These are phyloP conservation scores for Chrysanthemum lavandulifolium DNA, from an alignment of 129 eudicot genomes.

Conservation along the genomic window DNA sequence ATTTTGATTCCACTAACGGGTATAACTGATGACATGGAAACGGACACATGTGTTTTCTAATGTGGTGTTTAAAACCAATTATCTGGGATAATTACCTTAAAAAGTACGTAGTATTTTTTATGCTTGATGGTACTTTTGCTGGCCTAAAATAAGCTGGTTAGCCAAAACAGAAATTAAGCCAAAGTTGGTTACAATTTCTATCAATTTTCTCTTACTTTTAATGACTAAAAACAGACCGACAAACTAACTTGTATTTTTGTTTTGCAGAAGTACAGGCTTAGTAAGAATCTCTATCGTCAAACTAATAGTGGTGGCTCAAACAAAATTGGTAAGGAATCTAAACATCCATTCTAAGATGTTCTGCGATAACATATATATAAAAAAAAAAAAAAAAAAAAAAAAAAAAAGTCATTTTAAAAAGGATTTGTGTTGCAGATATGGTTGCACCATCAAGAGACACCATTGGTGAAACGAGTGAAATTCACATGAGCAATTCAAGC, in stretches of 20 bases:
- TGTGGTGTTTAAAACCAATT: not conserved
- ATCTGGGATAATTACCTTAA: not conserved
- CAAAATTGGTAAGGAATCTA: constrained; percentile 57
- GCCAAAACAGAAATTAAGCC: not conserved
- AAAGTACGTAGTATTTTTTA: not conserved
- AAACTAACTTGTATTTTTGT: constrained; percentile 28
- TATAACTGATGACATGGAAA: not conserved
- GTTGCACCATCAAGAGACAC: constrained; percentile 45
- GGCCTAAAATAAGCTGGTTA: constrained; percentile 1
- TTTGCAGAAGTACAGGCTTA: constrained; percentile 91
- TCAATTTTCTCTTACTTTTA: not conserved
- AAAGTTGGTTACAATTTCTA: not conserved
- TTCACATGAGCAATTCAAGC: constrained; percentile 47
- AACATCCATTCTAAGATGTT: constrained; percentile 15
- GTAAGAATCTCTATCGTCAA: constrained; percentile 87
- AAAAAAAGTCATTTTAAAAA: constrained; percentile 19
- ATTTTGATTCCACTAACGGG: too few relatives aligned
- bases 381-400: not conserved
- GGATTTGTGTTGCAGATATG: constrained; percentile 30
- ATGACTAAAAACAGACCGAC: constrained; percentile 15
- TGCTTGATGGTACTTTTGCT: constrained; percentile 9
- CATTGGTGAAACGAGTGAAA: constrained; percentile 46
- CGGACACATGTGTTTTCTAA: not conserved
- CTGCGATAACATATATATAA: not conserved
- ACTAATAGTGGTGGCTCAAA: constrained; percentile 50